Evolutionary conservation across 2,329 filamentous ascomycete species (phyloP).

Genomic region (Cordyceps sp.): DNA sequence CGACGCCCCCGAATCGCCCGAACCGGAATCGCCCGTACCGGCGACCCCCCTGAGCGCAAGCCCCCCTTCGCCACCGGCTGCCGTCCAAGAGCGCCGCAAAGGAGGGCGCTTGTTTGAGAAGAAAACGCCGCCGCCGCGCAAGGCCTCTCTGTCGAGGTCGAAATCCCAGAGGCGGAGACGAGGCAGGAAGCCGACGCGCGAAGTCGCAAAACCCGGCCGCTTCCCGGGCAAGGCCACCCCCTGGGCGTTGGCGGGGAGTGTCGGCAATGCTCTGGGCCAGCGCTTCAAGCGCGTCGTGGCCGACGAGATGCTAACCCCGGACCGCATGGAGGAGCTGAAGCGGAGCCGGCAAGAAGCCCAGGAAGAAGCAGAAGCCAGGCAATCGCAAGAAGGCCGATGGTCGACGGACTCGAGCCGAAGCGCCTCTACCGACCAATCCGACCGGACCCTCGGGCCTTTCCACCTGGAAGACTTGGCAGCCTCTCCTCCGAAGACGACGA

Average conservation of each 20-base stretch:
- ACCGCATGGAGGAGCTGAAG: constrained; percentile 29
- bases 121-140: not conserved
- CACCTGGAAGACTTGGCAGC: constrained; percentile 28
- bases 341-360: constrained; percentile 14
- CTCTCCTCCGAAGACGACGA: constrained; percentile 12
- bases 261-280: constrained; percentile 39
- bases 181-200: not conserved
- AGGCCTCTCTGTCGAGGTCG: not conserved
- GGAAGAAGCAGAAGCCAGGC: constrained; percentile 5
- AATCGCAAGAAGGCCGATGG: constrained; percentile 4
- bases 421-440: constrained; percentile 8
- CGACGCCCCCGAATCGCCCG: constrained; percentile 4
- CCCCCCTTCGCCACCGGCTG: not conserved
- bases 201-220: not conserved
- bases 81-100: not conserved
- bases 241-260: constrained; percentile 38
- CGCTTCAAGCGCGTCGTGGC: constrained; percentile 38
- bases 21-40: constrained; percentile 5
- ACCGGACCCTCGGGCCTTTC: constrained; percentile 30
- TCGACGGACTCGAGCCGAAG: constrained; percentile 11
- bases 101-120: not conserved
- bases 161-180: not conserved
- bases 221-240: constrained; percentile 14
- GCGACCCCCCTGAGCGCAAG: not conserved
- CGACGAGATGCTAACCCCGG: constrained; percentile 41